Conservation (phyloP, 495 filamentous ascomycete genomes). For the Xylaria nigripes region DNA sequence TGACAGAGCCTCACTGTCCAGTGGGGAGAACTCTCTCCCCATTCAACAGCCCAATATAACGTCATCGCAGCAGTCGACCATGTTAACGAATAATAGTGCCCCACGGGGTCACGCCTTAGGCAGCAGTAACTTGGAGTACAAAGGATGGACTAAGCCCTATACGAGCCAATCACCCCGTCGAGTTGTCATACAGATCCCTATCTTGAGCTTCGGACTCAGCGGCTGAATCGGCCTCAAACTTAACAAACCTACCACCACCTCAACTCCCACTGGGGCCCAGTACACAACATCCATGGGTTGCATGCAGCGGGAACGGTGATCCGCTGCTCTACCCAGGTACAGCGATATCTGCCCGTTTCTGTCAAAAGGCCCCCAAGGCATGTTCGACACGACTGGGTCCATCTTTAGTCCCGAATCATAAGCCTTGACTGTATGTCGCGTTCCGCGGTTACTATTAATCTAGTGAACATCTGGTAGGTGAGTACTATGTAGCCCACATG, state of each 20-base stretch:
- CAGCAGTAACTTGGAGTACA: background rate
- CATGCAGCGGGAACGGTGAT: conserved; percentile 1
- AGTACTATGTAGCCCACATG: background rate
- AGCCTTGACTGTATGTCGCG: background rate
- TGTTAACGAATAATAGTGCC: background rate
- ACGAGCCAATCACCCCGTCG: background rate
- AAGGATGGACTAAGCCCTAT: background rate
- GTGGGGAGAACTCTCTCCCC: background rate
- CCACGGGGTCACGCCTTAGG: conserved; percentile 2
- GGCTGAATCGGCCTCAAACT: conserved; percentile 3
- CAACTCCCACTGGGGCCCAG: too few relatives aligned
- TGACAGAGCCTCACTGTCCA: background rate
- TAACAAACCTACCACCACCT: background rate
- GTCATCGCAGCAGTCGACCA: background rate
- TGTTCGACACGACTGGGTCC: too few relatives aligned
- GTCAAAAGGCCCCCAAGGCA: background rate
- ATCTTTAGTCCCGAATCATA: background rate
- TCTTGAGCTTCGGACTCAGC: background rate
- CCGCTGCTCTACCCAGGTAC: background rate
- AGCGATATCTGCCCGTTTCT: conserved; percentile 1
- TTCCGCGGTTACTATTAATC: background rate
- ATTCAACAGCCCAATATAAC: conserved; percentile 1
- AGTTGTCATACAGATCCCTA: background rate
- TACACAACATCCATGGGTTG: background rate
- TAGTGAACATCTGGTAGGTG: background rate